phyloP scores from a whole-genome alignment of 768 basidiomycete genomes.

The Daedaleopsis sinensis region DNA sequence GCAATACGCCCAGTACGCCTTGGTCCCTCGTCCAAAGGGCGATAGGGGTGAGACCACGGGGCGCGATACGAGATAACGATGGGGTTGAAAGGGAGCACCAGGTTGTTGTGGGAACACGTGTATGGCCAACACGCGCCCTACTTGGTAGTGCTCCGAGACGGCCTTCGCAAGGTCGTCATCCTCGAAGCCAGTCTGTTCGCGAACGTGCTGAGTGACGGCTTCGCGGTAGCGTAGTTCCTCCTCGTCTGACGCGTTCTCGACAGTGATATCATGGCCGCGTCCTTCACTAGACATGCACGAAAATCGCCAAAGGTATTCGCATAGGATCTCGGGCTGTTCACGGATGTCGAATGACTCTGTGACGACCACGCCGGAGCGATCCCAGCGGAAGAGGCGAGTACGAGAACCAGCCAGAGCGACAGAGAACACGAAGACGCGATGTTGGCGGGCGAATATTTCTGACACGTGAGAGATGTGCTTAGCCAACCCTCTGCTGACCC shows the following conservation, averaged over 20 bases:
- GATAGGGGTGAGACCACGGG: slow-evolving; percentile 4
- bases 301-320: slow-evolving; percentile 37
- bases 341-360: slow-evolving; percentile 30
- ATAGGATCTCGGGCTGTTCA: slow-evolving; percentile 21
- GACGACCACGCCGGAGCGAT: slow-evolving; percentile 37
- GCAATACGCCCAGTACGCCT: slow-evolving; percentile 15
- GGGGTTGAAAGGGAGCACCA: background rate
- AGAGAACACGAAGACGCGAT: slow-evolving; percentile 33
- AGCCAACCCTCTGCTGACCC: background rate
- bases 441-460: slow-evolving; percentile 28
- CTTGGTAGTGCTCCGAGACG: slow-evolving; percentile 6
- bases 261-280: slow-evolving; percentile 31
- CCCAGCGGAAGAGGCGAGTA: slow-evolving; percentile 36
- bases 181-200: background rate
- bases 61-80: slow-evolving; percentile 9
- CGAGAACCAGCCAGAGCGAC: slow-evolving; percentile 29
- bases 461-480: background rate
- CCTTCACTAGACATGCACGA: slow-evolving; percentile 9
- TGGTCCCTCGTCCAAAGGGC: slow-evolving; percentile 3
- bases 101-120: background rate
- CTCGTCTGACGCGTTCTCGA: background rate
- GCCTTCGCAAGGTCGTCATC: slow-evolving; percentile 4
- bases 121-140: background rate
- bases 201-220: background rate
- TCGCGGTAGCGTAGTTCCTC: slow-evolving; percentile 9